Conservation (phyloP, 1,284 basidiomycete genomes). For the Apiotrichum porosum region DNA sequence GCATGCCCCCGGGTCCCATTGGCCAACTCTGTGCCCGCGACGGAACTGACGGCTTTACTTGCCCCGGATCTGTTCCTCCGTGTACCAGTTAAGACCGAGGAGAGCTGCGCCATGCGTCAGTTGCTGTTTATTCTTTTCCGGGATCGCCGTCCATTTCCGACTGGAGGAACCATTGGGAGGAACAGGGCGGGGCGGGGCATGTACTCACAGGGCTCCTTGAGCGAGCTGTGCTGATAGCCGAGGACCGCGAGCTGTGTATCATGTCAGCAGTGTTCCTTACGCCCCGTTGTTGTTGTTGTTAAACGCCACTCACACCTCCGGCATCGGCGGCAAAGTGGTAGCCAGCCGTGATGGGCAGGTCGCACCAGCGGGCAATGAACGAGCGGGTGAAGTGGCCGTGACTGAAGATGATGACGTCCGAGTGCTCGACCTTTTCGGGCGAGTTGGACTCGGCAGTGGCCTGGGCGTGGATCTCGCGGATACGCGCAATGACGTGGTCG, state of each 20-base stretch:
- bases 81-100: constrained; percentile 49
- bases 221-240: constrained; percentile 49
- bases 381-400: constrained; percentile 71
- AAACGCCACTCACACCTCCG: constrained; percentile 36
- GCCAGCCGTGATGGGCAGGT: constrained; percentile 45
- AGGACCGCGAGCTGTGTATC: constrained; percentile 38
- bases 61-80: constrained; percentile 33
- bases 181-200: neutral
- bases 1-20: too few relatives aligned
- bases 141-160: too few relatives aligned
- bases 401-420: constrained; percentile 55
- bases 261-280: neutral
- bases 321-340: constrained; percentile 49
- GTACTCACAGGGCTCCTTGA: constrained; percentile 47
- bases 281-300: neutral
- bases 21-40: too few relatives aligned
- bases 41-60: too few relatives aligned
- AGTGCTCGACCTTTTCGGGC: constrained; percentile 32
- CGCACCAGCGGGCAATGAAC: constrained; percentile 58
- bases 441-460: constrained; percentile 36
- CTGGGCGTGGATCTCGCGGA: constrained; percentile 67
- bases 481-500: constrained; percentile 67
- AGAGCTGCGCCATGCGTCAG: constrained; percentile 31
- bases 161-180: too few relatives aligned
- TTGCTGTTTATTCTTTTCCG: too few relatives aligned